Base-by-base conservation (phyloP, 805 yeast species). In the Zygosaccharomyces gambellarensis region DNA sequence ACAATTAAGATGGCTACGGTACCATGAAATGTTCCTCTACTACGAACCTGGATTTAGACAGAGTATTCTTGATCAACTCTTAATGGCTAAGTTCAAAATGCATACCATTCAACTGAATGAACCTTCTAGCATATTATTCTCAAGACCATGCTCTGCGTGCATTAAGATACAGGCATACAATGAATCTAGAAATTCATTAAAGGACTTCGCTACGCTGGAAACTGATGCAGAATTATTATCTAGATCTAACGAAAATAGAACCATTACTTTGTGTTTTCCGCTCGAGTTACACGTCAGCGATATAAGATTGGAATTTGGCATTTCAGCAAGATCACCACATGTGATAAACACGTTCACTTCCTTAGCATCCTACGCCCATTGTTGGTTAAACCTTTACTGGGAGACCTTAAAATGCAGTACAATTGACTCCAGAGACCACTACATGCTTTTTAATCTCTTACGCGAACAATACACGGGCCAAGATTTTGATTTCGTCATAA, bases 1-100 rank as follows among this genome's bases (percentile, higher is more conserved):
- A 4, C 97, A 92, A 65, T 63, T 74, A 23, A 63, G 92, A 40
- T 88, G 82, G 60, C 68, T 90, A 29, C 57, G 67, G 4, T 92
- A 92, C 62, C 81, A 79, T 22, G 77, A 71, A 28, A 32, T 50
- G 11, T 58, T 57, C 27, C 40, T 63, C 4, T 53, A 53, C 12
- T 49, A 50, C 32, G 59, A 55, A 31, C 43, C 48, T 14, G 40
- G 34, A 5, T 23, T 51, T 9, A 47, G 59, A 23, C 45, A 43
- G 3, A 25, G 22, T 6, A 43, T 59, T 6, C 39, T 57, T 12
- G 43, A 43, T 12, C 54, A 50, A 36, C 19, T 59, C 12, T 48
- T 41, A 6, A 14, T 36, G 8, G 46, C 51, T 9, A 43, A 39
- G n/a, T 60, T 61, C 36, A 53, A 45, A 32, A 11, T 63, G 21